Conservation (phyloP, 768 basidiomycete species). For the Paxillus involutus region DNA sequence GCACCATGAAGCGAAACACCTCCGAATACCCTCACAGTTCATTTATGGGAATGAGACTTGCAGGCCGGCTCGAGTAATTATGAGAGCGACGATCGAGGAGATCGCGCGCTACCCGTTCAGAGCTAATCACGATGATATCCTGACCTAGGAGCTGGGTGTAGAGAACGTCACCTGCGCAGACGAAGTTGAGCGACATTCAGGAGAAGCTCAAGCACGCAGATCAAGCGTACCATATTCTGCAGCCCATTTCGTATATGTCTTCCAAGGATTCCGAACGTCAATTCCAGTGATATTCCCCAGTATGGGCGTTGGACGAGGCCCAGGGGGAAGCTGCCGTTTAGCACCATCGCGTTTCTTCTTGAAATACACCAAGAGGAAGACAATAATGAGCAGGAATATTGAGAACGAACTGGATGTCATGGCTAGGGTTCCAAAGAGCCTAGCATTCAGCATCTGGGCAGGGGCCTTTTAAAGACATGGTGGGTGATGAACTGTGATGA, state of each 20-base stretch:
- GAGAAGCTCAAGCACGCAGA: not conserved
- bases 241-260: constrained; percentile 11
- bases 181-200: not conserved
- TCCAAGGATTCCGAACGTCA: constrained; percentile 5
- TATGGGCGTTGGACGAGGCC: constrained; percentile 5
- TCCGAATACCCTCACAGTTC: not conserved
- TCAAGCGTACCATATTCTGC: constrained; percentile 5
- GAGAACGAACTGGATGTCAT: not conserved
- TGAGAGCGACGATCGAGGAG: constrained; percentile 12
- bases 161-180: constrained; percentile 9
- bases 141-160: constrained; percentile 8
- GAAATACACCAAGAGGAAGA: not conserved
- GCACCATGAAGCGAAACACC: not conserved
- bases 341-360: not conserved
- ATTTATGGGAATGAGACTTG: constrained; percentile 1
- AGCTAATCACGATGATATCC: constrained; percentile 14
- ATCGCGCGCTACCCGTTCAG: constrained; percentile 9
- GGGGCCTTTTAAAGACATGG: not conserved
- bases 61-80: constrained; percentile 13
- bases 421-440: not conserved
- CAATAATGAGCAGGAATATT: not conserved
- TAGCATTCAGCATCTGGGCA: not conserved
- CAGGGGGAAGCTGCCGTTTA: constrained; percentile 3
- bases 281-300: constrained; percentile 9
- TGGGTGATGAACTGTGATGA: too few species aligned